Evolutionary conservation across 768 basidiomycete genomes (phyloP).

Genomic region (Cyathus striatus): DNA sequence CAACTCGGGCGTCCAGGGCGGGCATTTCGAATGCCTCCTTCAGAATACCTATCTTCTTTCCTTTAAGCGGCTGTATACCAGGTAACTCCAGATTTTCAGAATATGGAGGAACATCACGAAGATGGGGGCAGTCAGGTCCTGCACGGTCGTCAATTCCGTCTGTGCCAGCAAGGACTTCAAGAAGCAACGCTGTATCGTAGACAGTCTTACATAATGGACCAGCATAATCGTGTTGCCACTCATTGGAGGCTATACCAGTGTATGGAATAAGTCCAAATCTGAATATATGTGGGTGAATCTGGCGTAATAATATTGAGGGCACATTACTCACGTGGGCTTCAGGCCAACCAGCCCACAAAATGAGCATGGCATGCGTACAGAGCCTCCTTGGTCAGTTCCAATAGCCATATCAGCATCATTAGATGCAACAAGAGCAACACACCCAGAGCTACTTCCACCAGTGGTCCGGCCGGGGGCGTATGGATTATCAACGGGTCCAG

Average conservation of each 20-base stretch:
- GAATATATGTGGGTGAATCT: neutral
- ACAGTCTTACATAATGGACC: conserved; percentile 34
- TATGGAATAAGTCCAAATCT: conserved; percentile 41
- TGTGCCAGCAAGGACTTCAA: conserved; percentile 37
- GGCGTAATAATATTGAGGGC: neutral
- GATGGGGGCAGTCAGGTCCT: conserved; percentile 9
- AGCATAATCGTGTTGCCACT: conserved; percentile 33
- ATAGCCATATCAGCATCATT: conserved; percentile 38
- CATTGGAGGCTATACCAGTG: conserved; percentile 36
- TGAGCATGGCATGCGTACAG: conserved; percentile 36
- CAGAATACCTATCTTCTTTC: conserved; percentile 34
- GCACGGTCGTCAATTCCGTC: conserved; percentile 38
- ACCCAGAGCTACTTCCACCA: conserved; percentile 40
- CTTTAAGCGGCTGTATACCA: conserved; percentile 16
- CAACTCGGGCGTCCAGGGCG: conserved; percentile 27
- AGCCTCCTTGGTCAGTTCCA: conserved; percentile 43
- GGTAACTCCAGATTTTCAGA: conserved; percentile 25
- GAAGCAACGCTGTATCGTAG: conserved; percentile 31
- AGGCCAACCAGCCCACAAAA: conserved; percentile 35
- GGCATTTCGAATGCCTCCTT: conserved; percentile 29
- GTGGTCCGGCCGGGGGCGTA: conserved; percentile 34
- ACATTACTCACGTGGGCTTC: conserved; percentile 12
- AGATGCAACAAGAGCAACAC: conserved; percentile 32
- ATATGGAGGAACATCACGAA: conserved; percentile 13
- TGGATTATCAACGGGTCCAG: conserved; percentile 37